These are phyloP conservation scores for Friedmanniomyces simplex DNA, from an alignment of 495 filamentous ascomycete genomes.

Conservation along the genomic window DNA sequence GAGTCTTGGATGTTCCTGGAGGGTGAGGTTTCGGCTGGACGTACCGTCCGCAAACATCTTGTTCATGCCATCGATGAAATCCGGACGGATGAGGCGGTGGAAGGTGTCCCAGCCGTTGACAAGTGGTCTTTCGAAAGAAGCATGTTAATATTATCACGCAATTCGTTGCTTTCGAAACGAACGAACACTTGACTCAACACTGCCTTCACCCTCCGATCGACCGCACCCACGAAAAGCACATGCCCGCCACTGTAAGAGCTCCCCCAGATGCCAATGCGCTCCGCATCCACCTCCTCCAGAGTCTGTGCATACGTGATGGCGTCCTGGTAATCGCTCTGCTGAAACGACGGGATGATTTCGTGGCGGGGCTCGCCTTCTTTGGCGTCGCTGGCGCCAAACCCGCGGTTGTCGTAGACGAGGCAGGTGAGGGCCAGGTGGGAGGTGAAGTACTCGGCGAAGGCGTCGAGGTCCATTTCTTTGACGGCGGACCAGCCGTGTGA, in stretches of 20 bases:
- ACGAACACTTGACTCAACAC: slow-evolving; percentile 24
- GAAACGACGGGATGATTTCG: slow-evolving; percentile 27
- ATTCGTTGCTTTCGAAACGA: background rate
- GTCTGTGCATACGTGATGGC: slow-evolving; percentile 28
- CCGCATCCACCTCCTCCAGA: slow-evolving; percentile 22
- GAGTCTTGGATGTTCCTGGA: too few relatives aligned
- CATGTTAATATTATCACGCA: background rate
- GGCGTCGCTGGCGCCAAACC: slow-evolving; percentile 30
- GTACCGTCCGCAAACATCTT: slow-evolving; percentile 17
- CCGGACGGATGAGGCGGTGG: slow-evolving; percentile 15
- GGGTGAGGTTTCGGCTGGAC: too few relatives aligned
- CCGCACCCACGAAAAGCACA: slow-evolving; percentile 27
- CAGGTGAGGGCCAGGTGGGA: slow-evolving; percentile 20
- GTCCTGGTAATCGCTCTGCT: slow-evolving; percentile 28
- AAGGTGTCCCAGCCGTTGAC: slow-evolving; percentile 17
- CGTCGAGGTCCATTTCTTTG: slow-evolving; percentile 27
- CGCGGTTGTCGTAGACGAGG: slow-evolving; percentile 33
- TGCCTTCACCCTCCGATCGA: slow-evolving; percentile 31
- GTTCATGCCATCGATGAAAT: slow-evolving; percentile 10
- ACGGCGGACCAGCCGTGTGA: slow-evolving; percentile 25
- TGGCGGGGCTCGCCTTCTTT: slow-evolving; percentile 21
- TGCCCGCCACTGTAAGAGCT: slow-evolving; percentile 28
- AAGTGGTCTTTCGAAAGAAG: slow-evolving; percentile 16
- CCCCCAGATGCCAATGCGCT: slow-evolving; percentile 32
- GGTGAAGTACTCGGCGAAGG: slow-evolving; percentile 25